Conservation (phyloP, 345 rosid genomes). For the Citropsis articulata region DNA sequence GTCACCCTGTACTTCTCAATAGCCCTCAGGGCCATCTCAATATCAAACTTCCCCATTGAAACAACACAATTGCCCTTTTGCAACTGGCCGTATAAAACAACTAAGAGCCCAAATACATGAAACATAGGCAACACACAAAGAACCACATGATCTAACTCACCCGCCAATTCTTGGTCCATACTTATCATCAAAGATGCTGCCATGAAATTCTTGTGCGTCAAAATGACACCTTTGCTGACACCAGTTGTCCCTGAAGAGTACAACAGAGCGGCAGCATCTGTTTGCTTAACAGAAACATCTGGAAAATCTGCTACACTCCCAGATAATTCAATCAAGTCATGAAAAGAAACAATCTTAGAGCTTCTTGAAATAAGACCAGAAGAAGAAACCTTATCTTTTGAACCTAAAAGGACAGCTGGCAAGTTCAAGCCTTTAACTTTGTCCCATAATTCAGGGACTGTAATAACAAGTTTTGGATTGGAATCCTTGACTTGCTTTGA, state of each 20-base stretch:
- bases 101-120: slow-evolving; percentile 74
- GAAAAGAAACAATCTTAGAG: slow-evolving; percentile 36
- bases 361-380: slow-evolving; percentile 11
- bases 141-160: slow-evolving; percentile 46
- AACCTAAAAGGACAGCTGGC: slow-evolving; percentile 57
- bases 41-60: slow-evolving; percentile 68
- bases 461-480: slow-evolving; percentile 59
- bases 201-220: slow-evolving; percentile 77
- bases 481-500: slow-evolving; percentile 71
- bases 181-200: slow-evolving; percentile 52
- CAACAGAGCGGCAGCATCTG: slow-evolving; percentile 60
- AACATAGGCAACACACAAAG: slow-evolving; percentile 86
- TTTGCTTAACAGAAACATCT: slow-evolving; percentile 39
- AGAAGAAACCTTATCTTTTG: slow-evolving; percentile 22
- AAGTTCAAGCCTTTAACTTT: slow-evolving; percentile 57
- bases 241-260: slow-evolving; percentile 96
- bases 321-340: slow-evolving; percentile 46
- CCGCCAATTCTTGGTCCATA: slow-evolving; percentile 51
- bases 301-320: slow-evolving; percentile 49
- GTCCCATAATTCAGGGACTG: slow-evolving; percentile 58
- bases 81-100: slow-evolving; percentile 51
- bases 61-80: slow-evolving; percentile 59
- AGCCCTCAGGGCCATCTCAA: slow-evolving; percentile 46
- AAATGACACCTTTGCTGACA: slow-evolving; percentile 73
- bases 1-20: slow-evolving; percentile 64